phyloP scores from a whole-genome alignment of 805 yeast species.

The Pichia manshurica region DNA sequence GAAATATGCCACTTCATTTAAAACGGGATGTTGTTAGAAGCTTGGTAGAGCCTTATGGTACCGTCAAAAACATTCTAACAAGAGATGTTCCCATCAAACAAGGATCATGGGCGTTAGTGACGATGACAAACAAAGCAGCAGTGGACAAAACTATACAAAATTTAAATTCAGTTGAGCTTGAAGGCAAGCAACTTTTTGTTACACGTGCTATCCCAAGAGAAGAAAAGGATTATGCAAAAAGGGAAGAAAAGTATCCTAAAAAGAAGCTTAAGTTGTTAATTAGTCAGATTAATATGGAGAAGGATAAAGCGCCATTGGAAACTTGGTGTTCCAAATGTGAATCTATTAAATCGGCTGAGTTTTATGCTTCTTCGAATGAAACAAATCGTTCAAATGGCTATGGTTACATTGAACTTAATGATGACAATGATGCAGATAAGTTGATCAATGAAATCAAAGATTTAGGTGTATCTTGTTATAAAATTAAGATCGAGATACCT shows the following conservation, averaged over 20 bases:
- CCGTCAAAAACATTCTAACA: slow-evolving; percentile 23
- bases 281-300: slow-evolving; percentile 22
- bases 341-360: slow-evolving; percentile 24
- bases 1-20: slow-evolving; percentile 27
- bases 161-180: slow-evolving; percentile 26
- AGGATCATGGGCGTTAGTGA: slow-evolving; percentile 32
- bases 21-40: slow-evolving; percentile 22
- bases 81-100: slow-evolving; percentile 25
- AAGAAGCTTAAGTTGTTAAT: slow-evolving; percentile 24
- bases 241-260: slow-evolving; percentile 16
- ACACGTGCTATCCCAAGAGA: slow-evolving; percentile 32
- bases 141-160: slow-evolving; percentile 24
- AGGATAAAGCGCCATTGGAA: slow-evolving; percentile 21
- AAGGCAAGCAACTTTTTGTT: slow-evolving; percentile 27
- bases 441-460: slow-evolving; percentile 20
- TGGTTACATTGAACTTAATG: slow-evolving; percentile 28
- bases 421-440: slow-evolving; percentile 22
- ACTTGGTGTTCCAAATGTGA: slow-evolving; percentile 24
- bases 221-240: slow-evolving; percentile 24
- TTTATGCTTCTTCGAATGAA: slow-evolving; percentile 19
- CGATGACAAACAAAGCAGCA: slow-evolving; percentile 23
- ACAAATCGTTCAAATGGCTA: slow-evolving; percentile 20
- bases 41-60: slow-evolving; percentile 29
- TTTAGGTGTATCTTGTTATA: slow-evolving; percentile 25
- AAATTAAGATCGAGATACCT: slow-evolving; percentile 27